phyloP scores from a whole-genome alignment of 192 early-diverging fungal species.

The Backusella westeae region DNA sequence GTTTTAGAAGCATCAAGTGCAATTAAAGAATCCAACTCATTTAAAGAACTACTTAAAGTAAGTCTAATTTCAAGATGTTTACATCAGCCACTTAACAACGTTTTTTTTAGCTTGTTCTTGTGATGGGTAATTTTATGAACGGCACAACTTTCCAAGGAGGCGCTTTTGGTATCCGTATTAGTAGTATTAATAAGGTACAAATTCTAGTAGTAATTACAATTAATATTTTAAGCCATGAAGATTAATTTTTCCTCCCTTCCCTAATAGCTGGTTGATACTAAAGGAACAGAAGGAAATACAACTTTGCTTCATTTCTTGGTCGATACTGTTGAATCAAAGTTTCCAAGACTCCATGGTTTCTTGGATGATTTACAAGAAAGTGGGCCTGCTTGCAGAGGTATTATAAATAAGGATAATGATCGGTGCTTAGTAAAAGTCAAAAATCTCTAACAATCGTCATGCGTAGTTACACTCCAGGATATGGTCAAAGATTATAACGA shows the following conservation, averaged over 20 bases:
- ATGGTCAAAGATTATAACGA: slow-evolving; percentile 50
- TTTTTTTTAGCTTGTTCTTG: slow-evolving; percentile 57
- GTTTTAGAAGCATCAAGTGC: slow-evolving; percentile 63
- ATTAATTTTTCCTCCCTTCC: not conserved
- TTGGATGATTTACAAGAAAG: slow-evolving; percentile 65
- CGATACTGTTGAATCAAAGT: slow-evolving; percentile 61
- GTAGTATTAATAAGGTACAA: slow-evolving; percentile 74
- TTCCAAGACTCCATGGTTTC: slow-evolving; percentile 61
- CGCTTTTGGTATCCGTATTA: slow-evolving; percentile 83
- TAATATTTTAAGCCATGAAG: not conserved
- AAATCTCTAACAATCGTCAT: not conserved
- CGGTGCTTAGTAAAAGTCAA: not conserved
- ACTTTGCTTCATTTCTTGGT: slow-evolving; percentile 81
- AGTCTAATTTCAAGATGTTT: not conserved
- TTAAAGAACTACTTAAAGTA: slow-evolving; percentile 71
- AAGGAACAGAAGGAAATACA: slow-evolving; percentile 64
- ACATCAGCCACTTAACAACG: not conserved
- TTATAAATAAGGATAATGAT: not conserved
- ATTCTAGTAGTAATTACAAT: not conserved
- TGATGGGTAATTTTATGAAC: slow-evolving; percentile 86
- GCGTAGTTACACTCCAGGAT: slow-evolving; percentile 53
- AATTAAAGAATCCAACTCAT: slow-evolving; percentile 64
- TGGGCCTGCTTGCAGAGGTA: slow-evolving; percentile 71
- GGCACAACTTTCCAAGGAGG: slow-evolving; percentile 74
- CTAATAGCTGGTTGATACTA: slow-evolving; percentile 73